A percentile compares a stretch with the other conserved stretches of the same genome.
phyloP scores from a whole-genome alignment of 2,329 filamentous ascomycete genomes.

The Arthrobotrys conoides region DNA sequence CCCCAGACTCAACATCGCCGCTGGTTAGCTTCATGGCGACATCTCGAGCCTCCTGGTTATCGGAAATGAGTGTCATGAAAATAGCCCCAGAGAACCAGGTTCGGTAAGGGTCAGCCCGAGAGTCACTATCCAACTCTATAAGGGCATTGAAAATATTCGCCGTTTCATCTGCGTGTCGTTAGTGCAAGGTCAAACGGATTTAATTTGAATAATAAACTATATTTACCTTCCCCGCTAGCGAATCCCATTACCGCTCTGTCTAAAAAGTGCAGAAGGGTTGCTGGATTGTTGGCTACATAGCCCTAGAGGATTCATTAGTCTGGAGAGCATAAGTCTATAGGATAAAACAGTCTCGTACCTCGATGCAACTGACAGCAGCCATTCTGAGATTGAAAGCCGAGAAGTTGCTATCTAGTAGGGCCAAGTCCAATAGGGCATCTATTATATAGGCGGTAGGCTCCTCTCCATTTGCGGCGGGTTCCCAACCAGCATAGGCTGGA shows the following conservation, averaged over 20 bases:
- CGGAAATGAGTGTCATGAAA: conserved; percentile 85
- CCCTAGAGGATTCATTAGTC: conserved; percentile 16
- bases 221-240: conserved; percentile 63
- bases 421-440: conserved; percentile 88
- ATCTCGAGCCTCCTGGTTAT: conserved; percentile 79
- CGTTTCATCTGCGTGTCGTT: conserved; percentile 79
- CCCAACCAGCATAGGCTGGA: conserved; percentile 66
- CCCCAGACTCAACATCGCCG: conserved; percentile 87
- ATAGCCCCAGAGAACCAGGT: conserved; percentile 91
- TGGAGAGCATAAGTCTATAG: neutral
- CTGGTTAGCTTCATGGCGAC: conserved; percentile 86
- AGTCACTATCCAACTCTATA: conserved; percentile 75
- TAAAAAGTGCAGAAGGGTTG: conserved; percentile 88
- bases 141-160: conserved; percentile 90
- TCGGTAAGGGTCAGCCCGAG: conserved; percentile 80
- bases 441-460: conserved; percentile 82
- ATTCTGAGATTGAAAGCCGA: conserved; percentile 80
- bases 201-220: neutral
- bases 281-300: conserved; percentile 85
- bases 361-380: conserved; percentile 89
- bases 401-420: conserved; percentile 69
- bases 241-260: conserved; percentile 91
- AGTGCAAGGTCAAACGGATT: neutral
- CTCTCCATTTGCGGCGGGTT: conserved; percentile 70
- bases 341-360: conserved; percentile 72